These are phyloP conservation scores for Aureobasidium vineae DNA, from an alignment of 2,329 filamentous ascomycete genomes.

Conservation along the genomic window DNA sequence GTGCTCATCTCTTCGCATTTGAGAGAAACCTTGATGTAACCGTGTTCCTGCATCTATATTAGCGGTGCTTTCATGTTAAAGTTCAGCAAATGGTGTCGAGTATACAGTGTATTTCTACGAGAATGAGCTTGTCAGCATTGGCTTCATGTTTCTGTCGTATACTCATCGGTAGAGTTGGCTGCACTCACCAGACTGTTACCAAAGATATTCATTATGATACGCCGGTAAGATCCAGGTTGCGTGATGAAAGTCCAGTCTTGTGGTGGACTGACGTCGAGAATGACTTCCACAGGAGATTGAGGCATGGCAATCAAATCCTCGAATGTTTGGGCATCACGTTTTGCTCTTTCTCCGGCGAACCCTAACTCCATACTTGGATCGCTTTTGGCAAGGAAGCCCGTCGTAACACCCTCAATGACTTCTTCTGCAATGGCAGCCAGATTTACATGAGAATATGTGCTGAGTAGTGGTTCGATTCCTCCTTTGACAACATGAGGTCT, in stretches of 20 bases:
- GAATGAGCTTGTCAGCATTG: background rate
- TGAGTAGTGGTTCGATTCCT: conserved; percentile 32
- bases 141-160: background rate
- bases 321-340: conserved; percentile 29
- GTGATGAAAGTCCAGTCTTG: conserved; percentile 44
- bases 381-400: conserved; percentile 48
- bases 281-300: conserved; percentile 41
- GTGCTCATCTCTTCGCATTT: conserved; percentile 28
- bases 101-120: conserved; percentile 40
- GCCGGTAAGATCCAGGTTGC: conserved; percentile 45
- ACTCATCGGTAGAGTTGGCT: background rate
- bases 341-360: conserved; percentile 1
- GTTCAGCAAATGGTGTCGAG: background rate
- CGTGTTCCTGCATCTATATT: conserved; percentile 30
- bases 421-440: conserved; percentile 52
- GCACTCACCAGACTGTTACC: conserved; percentile 41
- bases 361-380: conserved; percentile 23
- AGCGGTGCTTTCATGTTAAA: background rate
- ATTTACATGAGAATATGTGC: conserved; percentile 39
- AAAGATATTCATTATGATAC: conserved; percentile 49
- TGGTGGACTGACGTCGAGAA: conserved; percentile 42
- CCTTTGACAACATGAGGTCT: conserved; percentile 20
- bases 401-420: conserved; percentile 54
- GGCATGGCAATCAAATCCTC: conserved; percentile 36
- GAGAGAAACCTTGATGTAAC: conserved; percentile 40